Evolutionary conservation across 768 basidiomycete species (phyloP), one percentile per base, ranked within the genome.

Genomic region (Suillus discolor): DNA sequence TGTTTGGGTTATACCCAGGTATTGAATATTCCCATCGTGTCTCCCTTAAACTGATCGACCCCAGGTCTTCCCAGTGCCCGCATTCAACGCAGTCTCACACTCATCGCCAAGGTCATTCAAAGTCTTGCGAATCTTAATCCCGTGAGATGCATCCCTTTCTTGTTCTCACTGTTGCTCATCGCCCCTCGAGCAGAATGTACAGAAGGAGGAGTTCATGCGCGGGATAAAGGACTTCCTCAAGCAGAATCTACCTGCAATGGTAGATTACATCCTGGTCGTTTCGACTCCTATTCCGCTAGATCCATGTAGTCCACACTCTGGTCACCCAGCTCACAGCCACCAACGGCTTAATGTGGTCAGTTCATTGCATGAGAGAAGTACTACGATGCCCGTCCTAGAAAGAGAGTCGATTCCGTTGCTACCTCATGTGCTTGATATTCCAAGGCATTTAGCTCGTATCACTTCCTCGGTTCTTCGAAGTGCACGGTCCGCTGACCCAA

Each of bases 21-120:
- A 74, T 39, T 66, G 57, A 9, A 66, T 59, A 28, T 39, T 39
- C n/a, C 25, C 23, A n/a, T 45, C 20, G 15, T 34, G 20, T 12
- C 9, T 49, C 51, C 16, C 45, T 12, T 31, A n/a, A 61, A 55
- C 70, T 45, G 70, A 49, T n/a, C 25, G 64, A 42, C 13, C 39
- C 4, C 65, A 94, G 91, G 90, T 54, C 82, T 92, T 65, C 90
- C 92, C 4, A 83, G 83, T 63, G 73, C 80, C 23, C 79, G 87
- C 11, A 87, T 94, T 12, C 89, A 92, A 72, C 87, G 94, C 42
- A 94, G 89, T 73, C 82, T 96, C 60, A 96, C 91, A 0, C 74
- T 93, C 69, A 88, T 96, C 62, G 94, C 93, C 8, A 95, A 94
- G 76, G 91, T 91, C n/a, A 84, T 96, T 23, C 93, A 94, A 76